Conservation (phyloP, 768 basidiomycete genomes). For the Kondoa malvinella region DNA sequence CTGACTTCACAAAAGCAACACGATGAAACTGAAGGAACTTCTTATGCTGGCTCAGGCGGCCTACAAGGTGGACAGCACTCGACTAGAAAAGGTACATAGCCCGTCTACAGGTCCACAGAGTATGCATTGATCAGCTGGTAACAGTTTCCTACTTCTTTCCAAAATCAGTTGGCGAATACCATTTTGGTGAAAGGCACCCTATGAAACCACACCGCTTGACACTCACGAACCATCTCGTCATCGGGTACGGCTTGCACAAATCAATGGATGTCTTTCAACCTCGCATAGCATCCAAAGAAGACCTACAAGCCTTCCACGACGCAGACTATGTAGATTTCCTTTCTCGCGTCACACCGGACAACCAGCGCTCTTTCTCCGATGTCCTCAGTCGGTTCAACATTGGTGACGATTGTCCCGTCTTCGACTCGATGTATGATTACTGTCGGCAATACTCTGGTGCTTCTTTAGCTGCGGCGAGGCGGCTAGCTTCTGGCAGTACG, state of each 20-base stretch:
- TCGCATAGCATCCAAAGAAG: constrained; percentile 67
- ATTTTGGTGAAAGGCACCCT: constrained; percentile 94
- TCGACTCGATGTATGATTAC: constrained; percentile 84
- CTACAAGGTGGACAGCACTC: too few species aligned
- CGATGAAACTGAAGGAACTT: too few species aligned
- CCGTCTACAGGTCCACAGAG: too few species aligned
- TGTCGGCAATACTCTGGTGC: constrained; percentile 86
- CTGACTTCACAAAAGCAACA: too few species aligned
- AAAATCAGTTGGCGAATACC: constrained; percentile 79
- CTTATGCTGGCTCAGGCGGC: too few species aligned
- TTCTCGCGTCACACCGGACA: constrained; percentile 74
- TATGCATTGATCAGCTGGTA: too few species aligned
- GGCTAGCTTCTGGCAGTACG: constrained; percentile 62
- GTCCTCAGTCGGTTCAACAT: constrained; percentile 79
- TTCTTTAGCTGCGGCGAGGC: constrained; percentile 75
- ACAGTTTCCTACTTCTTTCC: constrained; percentile 95
- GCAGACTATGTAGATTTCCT: constrained; percentile 90
- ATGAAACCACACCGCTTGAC: constrained; percentile 98
- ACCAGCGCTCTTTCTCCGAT: constrained; percentile 49
- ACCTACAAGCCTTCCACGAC: constrained; percentile 82
- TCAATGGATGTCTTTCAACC: constrained; percentile 89
- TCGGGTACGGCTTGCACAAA: constrained; percentile 90
- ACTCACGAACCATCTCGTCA: constrained; percentile 81
- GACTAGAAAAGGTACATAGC: too few species aligned
- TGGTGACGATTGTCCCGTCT: constrained; percentile 92